Evolutionary conservation across 257 asterid species (phyloP), one percentile per base, ranked within the genome.

Genomic region (Cinchona pubescens): DNA sequence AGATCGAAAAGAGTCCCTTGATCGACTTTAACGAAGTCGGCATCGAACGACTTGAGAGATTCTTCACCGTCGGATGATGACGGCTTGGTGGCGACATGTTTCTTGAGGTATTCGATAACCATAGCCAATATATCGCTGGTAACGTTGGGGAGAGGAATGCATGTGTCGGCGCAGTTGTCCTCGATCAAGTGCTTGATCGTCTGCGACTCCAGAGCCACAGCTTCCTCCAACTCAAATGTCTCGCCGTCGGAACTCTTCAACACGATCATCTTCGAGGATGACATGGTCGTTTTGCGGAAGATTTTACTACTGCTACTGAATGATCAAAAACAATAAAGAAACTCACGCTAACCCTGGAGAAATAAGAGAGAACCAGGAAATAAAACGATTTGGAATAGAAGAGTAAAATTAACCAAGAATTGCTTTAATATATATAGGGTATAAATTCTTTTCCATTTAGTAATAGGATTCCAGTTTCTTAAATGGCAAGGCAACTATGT

Each of bases 11-110:
- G 91, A 11, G 86, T 87, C 19, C 45, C 80, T 83, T 84, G 87
- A 59, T 91, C 92, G 29, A 87, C 92, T 77, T 87, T 85, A 67
- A 87, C 85, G 73, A 91, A 91, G 1, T 88, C 91, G 4, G 81
- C 34, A 15, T 86, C 92, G 21, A 88, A 90, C 3, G 16, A n/a
- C 67, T 84, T 84, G 32, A 84, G 81, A 32, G 74, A 48, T 80
- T 76, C 83, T 37, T 76, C 91, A 45, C 68, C 83, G 18, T 83
- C 81, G 2, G 79, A 37, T 53, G 82, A 25, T 74, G 84, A 42
- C 8, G 86, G 82, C 9, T 86, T n/a, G n/a, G n/a, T n/a, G n/a
- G n/a, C 90, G 1, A 83, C 93, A 18, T 88, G 93, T 6, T 82
- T 80, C 80, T 86, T 86, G 76, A 88, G 86, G 79, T 88, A 88